Evolutionary conservation across 2,329 filamentous ascomycete species (phyloP).

Genomic region (Verticillium longisporum): DNA sequence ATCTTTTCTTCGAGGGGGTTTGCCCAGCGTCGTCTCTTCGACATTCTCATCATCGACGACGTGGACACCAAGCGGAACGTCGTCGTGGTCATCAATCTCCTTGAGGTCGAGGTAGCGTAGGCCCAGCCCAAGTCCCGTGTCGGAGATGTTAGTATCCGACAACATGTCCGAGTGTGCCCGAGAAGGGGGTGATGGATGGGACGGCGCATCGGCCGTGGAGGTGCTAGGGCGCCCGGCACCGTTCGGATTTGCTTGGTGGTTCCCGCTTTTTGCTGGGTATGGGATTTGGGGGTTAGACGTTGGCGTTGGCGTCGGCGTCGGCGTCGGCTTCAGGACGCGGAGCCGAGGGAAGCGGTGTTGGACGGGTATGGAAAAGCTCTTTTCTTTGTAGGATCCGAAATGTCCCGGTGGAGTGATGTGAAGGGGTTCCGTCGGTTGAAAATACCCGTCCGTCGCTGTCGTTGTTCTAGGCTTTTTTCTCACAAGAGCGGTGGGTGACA

Average conservation of each 20-base stretch:
- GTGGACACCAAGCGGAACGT: neutral
- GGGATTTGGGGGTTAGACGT: neutral
- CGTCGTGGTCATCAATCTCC: neutral
- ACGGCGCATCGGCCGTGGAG: neutral
- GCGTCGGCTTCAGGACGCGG: neutral
- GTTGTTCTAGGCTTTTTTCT: neutral
- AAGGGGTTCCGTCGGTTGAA: neutral
- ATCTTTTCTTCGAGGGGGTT: neutral
- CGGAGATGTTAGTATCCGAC: neutral
- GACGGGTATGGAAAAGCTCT: neutral
- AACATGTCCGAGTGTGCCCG: constrained; percentile 1
- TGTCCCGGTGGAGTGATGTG: neutral
- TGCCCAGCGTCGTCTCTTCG: neutral
- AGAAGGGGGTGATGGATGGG: neutral
- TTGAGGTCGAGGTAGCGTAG: neutral
- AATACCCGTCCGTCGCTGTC: neutral
- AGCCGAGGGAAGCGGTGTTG: neutral
- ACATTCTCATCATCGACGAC: neutral
- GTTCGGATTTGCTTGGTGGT: neutral
- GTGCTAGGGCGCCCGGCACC: neutral
- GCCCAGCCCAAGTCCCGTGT: neutral
- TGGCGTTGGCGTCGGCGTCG: neutral
- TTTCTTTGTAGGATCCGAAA: neutral
- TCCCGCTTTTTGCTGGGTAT: neutral
- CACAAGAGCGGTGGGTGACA: neutral